A percentile compares a stretch with the other conserved stretches of the same genome.
Conservation (phyloP, 257 asterid genomes). For the Verbena officinalis region DNA sequence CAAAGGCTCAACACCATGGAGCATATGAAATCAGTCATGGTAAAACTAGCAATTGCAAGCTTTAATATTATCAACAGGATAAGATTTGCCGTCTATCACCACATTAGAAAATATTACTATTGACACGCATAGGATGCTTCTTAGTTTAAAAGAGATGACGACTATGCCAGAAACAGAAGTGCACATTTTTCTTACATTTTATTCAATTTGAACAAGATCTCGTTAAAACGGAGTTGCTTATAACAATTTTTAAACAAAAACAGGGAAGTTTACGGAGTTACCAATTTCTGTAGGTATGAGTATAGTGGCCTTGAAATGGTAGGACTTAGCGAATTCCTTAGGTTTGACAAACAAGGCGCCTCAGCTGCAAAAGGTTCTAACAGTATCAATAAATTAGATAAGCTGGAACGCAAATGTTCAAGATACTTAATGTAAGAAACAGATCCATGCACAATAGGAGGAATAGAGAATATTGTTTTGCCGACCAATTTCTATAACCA, state of each 20-base stretch:
- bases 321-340: slow-evolving; percentile 38
- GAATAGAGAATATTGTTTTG: too few species aligned
- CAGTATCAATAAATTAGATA: slow-evolving; percentile 18
- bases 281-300: slow-evolving; percentile 61
- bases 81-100: background rate
- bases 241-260: background rate
- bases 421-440: too few species aligned
- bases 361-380: slow-evolving; percentile 49
- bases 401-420: background rate
- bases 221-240: background rate
- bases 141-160: background rate
- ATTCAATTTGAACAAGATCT: too few species aligned
- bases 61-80: background rate
- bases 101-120: background rate
- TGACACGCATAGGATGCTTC: background rate
- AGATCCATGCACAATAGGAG: too few species aligned
- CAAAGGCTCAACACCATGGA: slow-evolving; percentile 11
- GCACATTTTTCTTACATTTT: too few species aligned
- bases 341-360: slow-evolving; percentile 41
- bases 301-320: slow-evolving; percentile 56
- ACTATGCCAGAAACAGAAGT: slow-evolving; percentile 3
- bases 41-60: background rate
- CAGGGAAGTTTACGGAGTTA: slow-evolving; percentile 30
- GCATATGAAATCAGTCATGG: background rate
- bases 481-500: background rate